A percentile compares a stretch with the other conserved stretches of the same genome.
Conservation (phyloP, 306 rosid species). For the Prunus mume region DNA sequence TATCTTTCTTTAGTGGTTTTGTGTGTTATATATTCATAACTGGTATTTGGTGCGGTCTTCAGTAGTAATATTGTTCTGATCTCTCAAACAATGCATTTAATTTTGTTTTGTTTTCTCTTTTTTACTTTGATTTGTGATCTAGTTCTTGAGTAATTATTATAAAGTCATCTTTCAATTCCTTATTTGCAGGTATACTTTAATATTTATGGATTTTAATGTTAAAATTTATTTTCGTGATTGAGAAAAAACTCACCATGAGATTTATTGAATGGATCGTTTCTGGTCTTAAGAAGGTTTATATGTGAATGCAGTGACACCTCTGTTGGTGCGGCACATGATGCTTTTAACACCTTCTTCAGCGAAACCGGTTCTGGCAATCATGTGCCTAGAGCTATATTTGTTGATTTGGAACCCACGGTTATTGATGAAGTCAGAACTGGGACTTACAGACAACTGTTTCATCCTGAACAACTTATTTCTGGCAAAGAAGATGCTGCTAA, state of each 20-base stretch:
- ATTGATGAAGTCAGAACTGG: slow-evolving; percentile 67
- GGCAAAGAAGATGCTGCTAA: slow-evolving; percentile 84
- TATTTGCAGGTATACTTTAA: background rate
- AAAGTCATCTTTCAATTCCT: background rate
- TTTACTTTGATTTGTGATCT: background rate
- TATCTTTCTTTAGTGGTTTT: background rate
- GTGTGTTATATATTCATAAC: background rate
- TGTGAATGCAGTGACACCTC: slow-evolving; percentile 51
- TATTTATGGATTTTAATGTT: background rate
- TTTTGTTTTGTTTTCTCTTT: background rate
- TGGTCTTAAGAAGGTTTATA: slow-evolving; percentile 18
- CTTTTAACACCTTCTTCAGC: slow-evolving; percentile 73
- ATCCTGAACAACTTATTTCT: slow-evolving; percentile 70
- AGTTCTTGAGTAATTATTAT: background rate
- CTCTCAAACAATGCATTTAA: background rate
- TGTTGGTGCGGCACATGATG: slow-evolving; percentile 42
- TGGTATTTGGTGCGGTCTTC: background rate
- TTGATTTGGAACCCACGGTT: slow-evolving; percentile 71
- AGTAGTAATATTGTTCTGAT: background rate
- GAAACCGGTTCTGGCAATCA: slow-evolving; percentile 63
- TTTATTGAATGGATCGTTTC: background rate
- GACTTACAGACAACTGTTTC: slow-evolving; percentile 61
- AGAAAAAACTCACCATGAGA: background rate
- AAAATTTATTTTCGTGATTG: background rate
- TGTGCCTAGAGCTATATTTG: slow-evolving; percentile 73